A percentile compares a stretch with the other conserved stretches of the same genome.
Evolutionary conservation across 2,329 filamentous ascomycete species (phyloP).

Genomic region (Fusarium marasasianum): DNA sequence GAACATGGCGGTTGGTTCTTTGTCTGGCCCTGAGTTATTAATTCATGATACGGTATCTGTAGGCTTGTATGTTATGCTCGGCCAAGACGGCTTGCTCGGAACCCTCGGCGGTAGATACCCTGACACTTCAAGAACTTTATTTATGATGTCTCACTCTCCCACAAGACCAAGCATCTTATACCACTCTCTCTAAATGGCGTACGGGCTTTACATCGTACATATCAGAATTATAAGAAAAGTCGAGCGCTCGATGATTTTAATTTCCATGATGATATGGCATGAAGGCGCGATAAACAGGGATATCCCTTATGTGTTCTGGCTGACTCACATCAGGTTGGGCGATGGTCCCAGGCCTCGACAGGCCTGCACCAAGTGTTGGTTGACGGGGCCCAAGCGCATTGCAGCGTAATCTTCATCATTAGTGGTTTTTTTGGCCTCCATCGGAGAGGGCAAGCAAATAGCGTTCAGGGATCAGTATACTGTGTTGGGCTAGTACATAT

Average conservation of each 20-base stretch:
- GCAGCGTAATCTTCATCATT: neutral
- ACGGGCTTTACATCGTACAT: neutral
- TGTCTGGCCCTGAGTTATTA: neutral
- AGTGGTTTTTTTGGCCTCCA: neutral
- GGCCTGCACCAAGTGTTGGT: no score
- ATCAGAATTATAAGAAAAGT: neutral
- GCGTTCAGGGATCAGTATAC: neutral
- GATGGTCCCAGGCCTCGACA: no score
- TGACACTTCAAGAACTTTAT: neutral
- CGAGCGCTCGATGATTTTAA: neutral
- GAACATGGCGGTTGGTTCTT: no score
- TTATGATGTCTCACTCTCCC: neutral
- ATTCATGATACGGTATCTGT: neutral
- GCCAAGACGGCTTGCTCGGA: neutral
- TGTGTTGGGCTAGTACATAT: neutral
- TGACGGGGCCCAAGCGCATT: neutral
- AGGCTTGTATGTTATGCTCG: neutral
- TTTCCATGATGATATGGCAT: fast-evolving
- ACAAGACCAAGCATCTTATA: fast-evolving
- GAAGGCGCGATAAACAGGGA: neutral
- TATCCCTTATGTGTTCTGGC: fast-evolving
- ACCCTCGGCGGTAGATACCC: neutral
- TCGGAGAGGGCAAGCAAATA: neutral
- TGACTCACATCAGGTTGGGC: no score
- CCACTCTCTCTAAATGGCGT: fast-evolving